phyloP scores from a whole-genome alignment of 495 filamentous ascomycete species.

The Neurospora intermedia region DNA sequence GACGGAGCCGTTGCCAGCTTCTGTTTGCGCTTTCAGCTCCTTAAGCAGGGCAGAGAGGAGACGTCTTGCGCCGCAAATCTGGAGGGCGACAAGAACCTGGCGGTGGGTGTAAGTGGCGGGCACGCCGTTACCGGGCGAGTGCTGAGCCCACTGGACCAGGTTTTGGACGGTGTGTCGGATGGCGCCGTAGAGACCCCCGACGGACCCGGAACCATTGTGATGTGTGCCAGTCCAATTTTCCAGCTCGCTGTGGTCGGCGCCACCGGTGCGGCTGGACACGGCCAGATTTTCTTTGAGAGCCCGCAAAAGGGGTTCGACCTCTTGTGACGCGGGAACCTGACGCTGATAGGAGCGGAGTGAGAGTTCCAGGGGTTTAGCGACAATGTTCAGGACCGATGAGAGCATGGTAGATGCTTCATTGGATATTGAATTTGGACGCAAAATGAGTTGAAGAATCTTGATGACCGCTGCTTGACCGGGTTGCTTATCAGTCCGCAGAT shows the following conservation, averaged over 20 bases:
- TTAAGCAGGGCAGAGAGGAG: slow-evolving; percentile 55
- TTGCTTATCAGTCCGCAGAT: slow-evolving; percentile 55
- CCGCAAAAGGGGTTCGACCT: slow-evolving; percentile 61
- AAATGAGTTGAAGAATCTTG: slow-evolving; percentile 63
- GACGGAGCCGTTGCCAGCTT: slow-evolving; percentile 44
- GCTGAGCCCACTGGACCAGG: slow-evolving; percentile 63
- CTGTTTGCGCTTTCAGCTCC: slow-evolving; percentile 48
- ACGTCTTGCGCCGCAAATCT: slow-evolving; percentile 57
- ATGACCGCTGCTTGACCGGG: slow-evolving; percentile 52
- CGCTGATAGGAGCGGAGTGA: slow-evolving; percentile 63
- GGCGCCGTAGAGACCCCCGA: slow-evolving; percentile 50
- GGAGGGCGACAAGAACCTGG: slow-evolving; percentile 53
- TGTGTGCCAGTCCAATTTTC: slow-evolving; percentile 55
- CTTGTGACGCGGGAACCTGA: slow-evolving; percentile 53
- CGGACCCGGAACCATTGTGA: slow-evolving; percentile 22
- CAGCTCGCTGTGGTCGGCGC: slow-evolving; percentile 59
- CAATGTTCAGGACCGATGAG: slow-evolving; percentile 69
- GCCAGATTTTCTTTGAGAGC: slow-evolving; percentile 58
- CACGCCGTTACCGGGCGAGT: slow-evolving; percentile 50
- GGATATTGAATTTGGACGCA: slow-evolving; percentile 66
- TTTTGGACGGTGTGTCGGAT: slow-evolving; percentile 56
- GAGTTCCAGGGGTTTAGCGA: slow-evolving; percentile 65
- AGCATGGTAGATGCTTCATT: slow-evolving; percentile 75
- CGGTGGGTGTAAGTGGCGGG: slow-evolving; percentile 73
- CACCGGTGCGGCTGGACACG: slow-evolving; percentile 51